Evolutionary conservation across 225 moss, liverwort and hornwort genomes (phyloP), one percentile per base, ranked within the genome.

Genomic region (Pseudisothecium myosuroides): DNA sequence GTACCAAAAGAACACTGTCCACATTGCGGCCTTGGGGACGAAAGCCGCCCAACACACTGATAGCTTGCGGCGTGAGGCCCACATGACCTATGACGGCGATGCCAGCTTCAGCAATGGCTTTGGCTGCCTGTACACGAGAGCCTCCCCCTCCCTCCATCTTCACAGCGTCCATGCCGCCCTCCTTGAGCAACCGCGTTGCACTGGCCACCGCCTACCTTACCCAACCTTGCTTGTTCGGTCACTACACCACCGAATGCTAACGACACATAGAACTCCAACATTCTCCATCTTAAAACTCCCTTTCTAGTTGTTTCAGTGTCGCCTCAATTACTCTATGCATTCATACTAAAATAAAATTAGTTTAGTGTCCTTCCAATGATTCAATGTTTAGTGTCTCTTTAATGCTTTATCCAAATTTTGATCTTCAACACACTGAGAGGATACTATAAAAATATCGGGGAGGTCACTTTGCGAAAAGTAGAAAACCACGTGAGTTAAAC

Each of bases 11-110:
- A 73, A 97, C 98, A 83, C 96, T 94, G 64, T 90, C 93, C 60
- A 92, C 89, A 60, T 91, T 94, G 63, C 94, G 92, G 32, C 98
- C 98, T 92, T 99, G 98, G 17, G 98, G 98, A 85, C 98, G 97
- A 76, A 99, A 99, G 52, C 99, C 99, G 69, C 99, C 99, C 87
- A 99, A 68, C 50, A 95, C 89, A 87, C 98, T 99, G 83, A 97
- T 99, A 17, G 99, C 96, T 86, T 99, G 99, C 45, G 99, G 99
- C 58, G 99, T 99, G 65, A 99, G 97, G 64, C 99, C 99, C 27
- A 99, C 99, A 88, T 99, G 99, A 27, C 99, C 99, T 96, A 99
- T 99, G 60, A 96, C 97, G 49, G 99, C 97, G 85, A 99, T 96
- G 89, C 99, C 99, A 45, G 99, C 99, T 91, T 97, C 99, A 65